These are phyloP conservation scores for Penicillium lagena DNA, from an alignment of 495 filamentous ascomycete genomes.

Conservation along the genomic window DNA sequence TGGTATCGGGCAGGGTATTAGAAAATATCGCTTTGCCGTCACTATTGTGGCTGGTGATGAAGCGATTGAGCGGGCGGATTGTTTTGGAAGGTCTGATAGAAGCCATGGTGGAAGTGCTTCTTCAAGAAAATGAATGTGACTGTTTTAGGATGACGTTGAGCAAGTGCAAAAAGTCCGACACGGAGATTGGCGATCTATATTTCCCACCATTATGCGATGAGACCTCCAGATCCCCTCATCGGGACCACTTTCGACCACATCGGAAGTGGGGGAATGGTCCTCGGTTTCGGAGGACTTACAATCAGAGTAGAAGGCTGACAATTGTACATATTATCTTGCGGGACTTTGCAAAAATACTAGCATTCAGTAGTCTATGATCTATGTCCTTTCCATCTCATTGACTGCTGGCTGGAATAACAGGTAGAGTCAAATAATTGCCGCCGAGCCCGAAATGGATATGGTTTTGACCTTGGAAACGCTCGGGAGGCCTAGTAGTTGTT, in stretches of 20 bases:
- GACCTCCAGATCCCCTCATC: slow-evolving; percentile 1
- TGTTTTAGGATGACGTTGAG: slow-evolving; percentile 1
- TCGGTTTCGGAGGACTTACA: no score
- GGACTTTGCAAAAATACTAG: no score
- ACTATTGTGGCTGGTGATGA: slow-evolving; percentile 33
- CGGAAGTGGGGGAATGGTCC: slow-evolving; percentile 7
- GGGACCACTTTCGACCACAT: slow-evolving; percentile 26
- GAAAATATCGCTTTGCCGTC: slow-evolving; percentile 29
- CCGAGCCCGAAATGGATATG: slow-evolving; percentile 49
- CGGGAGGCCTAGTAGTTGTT: slow-evolving; percentile 21
- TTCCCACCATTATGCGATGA: not conserved
- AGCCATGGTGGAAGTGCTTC: slow-evolving; percentile 3
- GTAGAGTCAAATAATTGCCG: slow-evolving; percentile 50
- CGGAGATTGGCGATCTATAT: slow-evolving; percentile 1
- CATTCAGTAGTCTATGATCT: no score
- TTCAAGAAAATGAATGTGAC: not conserved
- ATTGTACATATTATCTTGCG: no score
- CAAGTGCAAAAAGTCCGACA: not conserved
- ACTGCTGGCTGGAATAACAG: slow-evolving; percentile 41
- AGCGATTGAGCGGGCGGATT: slow-evolving; percentile 29
- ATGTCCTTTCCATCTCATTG: not conserved
- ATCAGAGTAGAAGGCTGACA: no score
- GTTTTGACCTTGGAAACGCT: slow-evolving; percentile 45
- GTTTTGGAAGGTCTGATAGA: slow-evolving; percentile 10
- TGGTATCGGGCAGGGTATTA: slow-evolving; percentile 10